Percentiles rank a stretch among this genome's conserved stretches.
phyloP scores from a whole-genome alignment of 495 filamentous ascomycete species.

The Daldinia concentrica region DNA sequence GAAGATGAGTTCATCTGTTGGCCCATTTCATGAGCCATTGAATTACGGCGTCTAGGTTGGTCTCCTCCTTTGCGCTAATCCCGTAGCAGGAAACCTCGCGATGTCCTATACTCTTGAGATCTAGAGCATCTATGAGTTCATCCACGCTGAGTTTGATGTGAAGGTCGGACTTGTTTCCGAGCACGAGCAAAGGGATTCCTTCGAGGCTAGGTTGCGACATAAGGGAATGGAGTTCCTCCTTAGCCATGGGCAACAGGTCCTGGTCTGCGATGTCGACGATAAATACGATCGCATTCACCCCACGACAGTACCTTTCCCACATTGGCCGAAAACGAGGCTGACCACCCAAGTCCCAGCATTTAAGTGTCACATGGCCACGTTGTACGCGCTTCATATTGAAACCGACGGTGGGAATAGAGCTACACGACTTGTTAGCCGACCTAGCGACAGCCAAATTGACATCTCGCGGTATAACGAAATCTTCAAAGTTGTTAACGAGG shows the following conservation, averaged over 20 bases:
- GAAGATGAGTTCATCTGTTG: slow-evolving; percentile 58
- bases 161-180: slow-evolving; percentile 97
- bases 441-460: slow-evolving; percentile 38
- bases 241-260: slow-evolving; percentile 82
- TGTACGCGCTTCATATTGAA: slow-evolving; percentile 99
- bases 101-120: slow-evolving; percentile 86
- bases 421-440: slow-evolving; percentile 62
- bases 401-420: slow-evolving; percentile 97
- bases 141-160: slow-evolving; percentile 88
- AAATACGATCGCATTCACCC: slow-evolving; percentile 98
- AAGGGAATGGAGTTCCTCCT: slow-evolving; percentile 89
- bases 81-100: slow-evolving; percentile 99
- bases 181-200: slow-evolving; percentile 92
- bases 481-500: slow-evolving; percentile 16
- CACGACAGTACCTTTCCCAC: slow-evolving; percentile 99
- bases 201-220: slow-evolving; percentile 86
- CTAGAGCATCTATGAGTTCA: slow-evolving; percentile 91
- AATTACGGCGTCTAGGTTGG: slow-evolving; percentile 95
- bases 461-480: slow-evolving; percentile 20
- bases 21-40: slow-evolving; percentile 95
- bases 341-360: slow-evolving; percentile 98
- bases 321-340: slow-evolving; percentile 97
- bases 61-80: slow-evolving; percentile 98
- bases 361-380: slow-evolving; percentile 97
- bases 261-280: slow-evolving; percentile 92